phyloP scores from a whole-genome alignment of 257 asterid genomes.

The Gynochthodes officinalis region DNA sequence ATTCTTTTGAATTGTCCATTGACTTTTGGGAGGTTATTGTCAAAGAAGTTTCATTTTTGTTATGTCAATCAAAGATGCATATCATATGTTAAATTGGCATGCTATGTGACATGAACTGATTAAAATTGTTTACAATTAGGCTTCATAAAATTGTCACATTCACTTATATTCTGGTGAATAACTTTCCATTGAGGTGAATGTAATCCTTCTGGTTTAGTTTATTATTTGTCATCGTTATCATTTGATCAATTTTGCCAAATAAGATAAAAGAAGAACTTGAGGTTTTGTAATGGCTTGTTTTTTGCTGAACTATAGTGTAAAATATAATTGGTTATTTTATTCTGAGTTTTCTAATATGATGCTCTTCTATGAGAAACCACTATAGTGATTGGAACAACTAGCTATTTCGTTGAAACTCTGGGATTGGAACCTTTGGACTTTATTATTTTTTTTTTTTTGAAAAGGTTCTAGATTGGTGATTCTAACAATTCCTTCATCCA shows the following conservation, averaged over 20 bases:
- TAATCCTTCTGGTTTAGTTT: constrained; percentile 6
- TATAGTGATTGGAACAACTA: not conserved
- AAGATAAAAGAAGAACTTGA: not conserved
- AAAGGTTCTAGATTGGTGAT: no score
- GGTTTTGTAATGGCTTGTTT: not conserved
- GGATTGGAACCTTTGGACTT: not conserved
- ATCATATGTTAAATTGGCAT: no score
- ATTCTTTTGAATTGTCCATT: no score
- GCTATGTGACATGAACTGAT: no score
- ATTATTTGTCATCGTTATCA: constrained; percentile 3
- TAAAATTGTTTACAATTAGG: no score
- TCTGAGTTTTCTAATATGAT: not conserved
- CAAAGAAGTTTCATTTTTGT: no score
- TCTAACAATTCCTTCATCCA: not conserved
- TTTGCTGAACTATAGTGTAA: not conserved
- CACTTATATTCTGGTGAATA: no score
- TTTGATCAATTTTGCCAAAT: not conserved
- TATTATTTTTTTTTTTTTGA: no score
- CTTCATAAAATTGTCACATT: no score
- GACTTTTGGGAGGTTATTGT: no score
- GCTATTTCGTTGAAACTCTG: not conserved
- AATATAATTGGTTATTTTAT: not conserved
- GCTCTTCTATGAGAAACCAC: not conserved
- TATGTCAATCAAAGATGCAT: no score
- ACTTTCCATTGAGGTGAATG: no score